These are phyloP conservation scores for Wickerhamomyces chambardii DNA, from an alignment of 805 yeast species.

Conservation along the genomic window DNA sequence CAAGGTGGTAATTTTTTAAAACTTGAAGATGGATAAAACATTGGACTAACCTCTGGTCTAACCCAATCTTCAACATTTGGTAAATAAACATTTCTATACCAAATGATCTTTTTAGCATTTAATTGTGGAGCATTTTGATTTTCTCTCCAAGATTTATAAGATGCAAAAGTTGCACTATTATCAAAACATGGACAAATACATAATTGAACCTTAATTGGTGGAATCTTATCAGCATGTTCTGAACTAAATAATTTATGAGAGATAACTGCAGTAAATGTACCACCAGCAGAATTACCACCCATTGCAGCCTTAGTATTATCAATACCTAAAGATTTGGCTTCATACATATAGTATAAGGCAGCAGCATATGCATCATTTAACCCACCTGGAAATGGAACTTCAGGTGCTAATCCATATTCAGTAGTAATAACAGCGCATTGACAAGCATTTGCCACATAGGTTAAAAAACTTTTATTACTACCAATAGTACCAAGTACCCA, in stretches of 20 bases:
- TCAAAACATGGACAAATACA: conserved; percentile 36
- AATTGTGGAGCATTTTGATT: conserved; percentile 31
- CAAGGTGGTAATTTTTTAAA: conserved; percentile 31
- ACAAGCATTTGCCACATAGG: conserved; percentile 27
- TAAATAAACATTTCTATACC: conserved; percentile 32
- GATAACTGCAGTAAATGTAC: conserved; percentile 21
- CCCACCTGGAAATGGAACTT: conserved; percentile 37
- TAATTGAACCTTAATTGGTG: conserved; percentile 28
- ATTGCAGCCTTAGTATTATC: conserved; percentile 25
- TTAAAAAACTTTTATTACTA: conserved; percentile 33
- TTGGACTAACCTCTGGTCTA: conserved; percentile 30
- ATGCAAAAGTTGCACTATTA: conserved; percentile 27
- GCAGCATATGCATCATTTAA: conserved; percentile 35
- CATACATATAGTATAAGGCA: conserved; percentile 19
- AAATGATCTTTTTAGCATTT: conserved; percentile 34
- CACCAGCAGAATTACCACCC: conserved; percentile 41
- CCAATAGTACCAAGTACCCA: conserved; percentile 31
- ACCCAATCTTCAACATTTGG: conserved; percentile 21
- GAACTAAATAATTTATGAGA: conserved; percentile 20
- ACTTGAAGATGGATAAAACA: conserved; percentile 29
- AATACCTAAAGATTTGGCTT: conserved; percentile 15
- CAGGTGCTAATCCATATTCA: conserved; percentile 45
- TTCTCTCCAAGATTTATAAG: conserved; percentile 28
- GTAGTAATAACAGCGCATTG: conserved; percentile 32
- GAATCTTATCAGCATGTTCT: conserved; percentile 12